Conservation (phyloP, 108 stramenopile species). For the Skeletonema menzelii region DNA sequence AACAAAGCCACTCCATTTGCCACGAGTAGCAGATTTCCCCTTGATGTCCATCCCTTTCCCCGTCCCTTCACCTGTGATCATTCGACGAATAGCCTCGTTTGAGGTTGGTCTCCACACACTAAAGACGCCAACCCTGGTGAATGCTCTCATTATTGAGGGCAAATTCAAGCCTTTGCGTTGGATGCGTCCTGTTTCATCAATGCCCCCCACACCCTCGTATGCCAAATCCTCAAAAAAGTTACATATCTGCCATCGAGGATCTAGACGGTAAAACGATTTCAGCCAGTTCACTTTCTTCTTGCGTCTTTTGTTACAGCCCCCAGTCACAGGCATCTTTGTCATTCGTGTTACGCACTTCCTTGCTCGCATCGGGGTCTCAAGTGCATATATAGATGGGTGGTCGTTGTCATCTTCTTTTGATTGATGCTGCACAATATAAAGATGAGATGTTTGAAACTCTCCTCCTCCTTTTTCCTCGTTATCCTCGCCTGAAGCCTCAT, state of each 20-base stretch:
- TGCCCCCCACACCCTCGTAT: background rate
- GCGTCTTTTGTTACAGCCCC: background rate
- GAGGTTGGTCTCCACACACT: too few relatives aligned
- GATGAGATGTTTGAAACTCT: too few relatives aligned
- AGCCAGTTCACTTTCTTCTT: conserved; percentile 7
- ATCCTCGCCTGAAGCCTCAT: too few relatives aligned
- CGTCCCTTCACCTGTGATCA: too few relatives aligned
- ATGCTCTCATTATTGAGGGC: background rate
- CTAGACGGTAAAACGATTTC: conserved; percentile 18
- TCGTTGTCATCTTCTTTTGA: background rate
- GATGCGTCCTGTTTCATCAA: background rate
- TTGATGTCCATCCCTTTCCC: too few relatives aligned
- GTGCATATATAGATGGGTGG: background rate
- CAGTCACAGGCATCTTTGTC: background rate
- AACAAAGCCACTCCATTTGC: conserved; percentile 8
- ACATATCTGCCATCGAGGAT: conserved; percentile 40
- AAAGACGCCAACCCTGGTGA: conserved; percentile 1
- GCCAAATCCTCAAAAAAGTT: conserved; percentile 51
- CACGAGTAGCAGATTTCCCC: too few relatives aligned
- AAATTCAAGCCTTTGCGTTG: background rate
- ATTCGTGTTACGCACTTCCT: background rate
- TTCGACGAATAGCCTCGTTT: too few relatives aligned
- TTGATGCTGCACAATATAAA: too few relatives aligned
- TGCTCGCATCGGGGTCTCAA: background rate
- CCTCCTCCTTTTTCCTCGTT: too few relatives aligned